A percentile compares a stretch with the other conserved stretches of the same genome.
These are phyloP conservation scores for Chytridiales sp. DNA, from an alignment of 371 early-diverging fungal genomes.

Conservation along the genomic window DNA sequence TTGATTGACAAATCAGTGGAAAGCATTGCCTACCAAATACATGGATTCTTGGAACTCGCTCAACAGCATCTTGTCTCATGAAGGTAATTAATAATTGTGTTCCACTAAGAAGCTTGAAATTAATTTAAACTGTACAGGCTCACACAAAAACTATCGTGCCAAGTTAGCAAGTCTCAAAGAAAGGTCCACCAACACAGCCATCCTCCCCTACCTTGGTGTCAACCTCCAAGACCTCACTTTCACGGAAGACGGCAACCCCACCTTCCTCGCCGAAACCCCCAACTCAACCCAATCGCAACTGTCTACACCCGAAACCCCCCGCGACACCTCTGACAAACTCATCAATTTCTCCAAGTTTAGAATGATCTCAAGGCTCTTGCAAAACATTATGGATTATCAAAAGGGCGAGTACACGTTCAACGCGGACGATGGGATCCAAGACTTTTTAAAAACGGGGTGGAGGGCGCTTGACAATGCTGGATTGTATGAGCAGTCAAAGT, in stretches of 20 bases:
- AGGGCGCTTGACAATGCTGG: conserved; percentile 28
- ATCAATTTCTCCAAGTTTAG: conserved; percentile 46
- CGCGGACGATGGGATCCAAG: conserved; percentile 21
- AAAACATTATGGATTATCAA: conserved; percentile 22
- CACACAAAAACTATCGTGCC: conserved; percentile 36
- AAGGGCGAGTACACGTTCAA: conserved; percentile 23
- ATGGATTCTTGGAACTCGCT: conserved; percentile 40
- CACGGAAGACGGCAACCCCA: conserved; percentile 49
- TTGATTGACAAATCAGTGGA: conserved; percentile 29
- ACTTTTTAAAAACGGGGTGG: conserved; percentile 32
- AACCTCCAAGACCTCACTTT: conserved; percentile 48
- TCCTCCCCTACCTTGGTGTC: conserved; percentile 47
- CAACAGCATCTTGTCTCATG: conserved; percentile 33
- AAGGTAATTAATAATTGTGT: conserved; percentile 28
- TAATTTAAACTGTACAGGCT: conserved; percentile 21
- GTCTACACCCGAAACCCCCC: conserved; percentile 3
- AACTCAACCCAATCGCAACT: neutral
- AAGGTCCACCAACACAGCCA: conserved; percentile 13
- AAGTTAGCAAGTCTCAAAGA: conserved; percentile 9
- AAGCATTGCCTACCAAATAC: conserved; percentile 45
- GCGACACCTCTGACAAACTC: conserved; percentile 8
- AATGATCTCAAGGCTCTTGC: conserved; percentile 28
- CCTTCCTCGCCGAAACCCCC: conserved; percentile 12
- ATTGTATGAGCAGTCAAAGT: conserved; percentile 31
- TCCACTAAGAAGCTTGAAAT: neutral